Base-by-base conservation (phyloP, 805 yeast genomes). In the Candida insectorum region DNA sequence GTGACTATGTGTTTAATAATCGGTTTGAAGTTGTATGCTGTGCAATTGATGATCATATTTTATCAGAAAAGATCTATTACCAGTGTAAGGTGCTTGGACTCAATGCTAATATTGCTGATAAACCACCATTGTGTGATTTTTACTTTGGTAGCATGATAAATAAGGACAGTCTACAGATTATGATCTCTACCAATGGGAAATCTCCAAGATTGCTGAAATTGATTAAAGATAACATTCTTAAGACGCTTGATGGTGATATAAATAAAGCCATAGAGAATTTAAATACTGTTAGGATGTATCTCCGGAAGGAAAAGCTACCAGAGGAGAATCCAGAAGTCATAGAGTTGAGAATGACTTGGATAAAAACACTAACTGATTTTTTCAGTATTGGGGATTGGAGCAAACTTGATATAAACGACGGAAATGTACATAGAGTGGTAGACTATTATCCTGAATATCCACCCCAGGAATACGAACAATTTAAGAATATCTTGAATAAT, bases 181-280 rank as follows among this genome's bases (percentile, higher is more conserved):
- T 85, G 89, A 81, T 85, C 10, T 77, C 86, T 24, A 84, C 95
- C 9, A 85, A 84, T 54, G 94, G 95, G 4, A 75, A 79, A 47
- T 81, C 89, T 2, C 95, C 95, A 1, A 59, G 93, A 34, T 69
- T 85, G 46, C 81, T 87, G 32, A 69, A 70, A 40, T 43, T 65
- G 33, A 63, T 67, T 37, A 66, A 65, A 42, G 71, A 75, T 37
- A 60, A 75, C 24, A 79, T 85, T 34, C 73, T 81, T 15, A 68
- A 72, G 35, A 65, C 62, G 34, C 62, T 65, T 30, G 54, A 57
- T 18, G 62, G 51, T 12, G 71, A 73, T 43, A 60, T 85, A 24
- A 79, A 73, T 32, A 62, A 56, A 16, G 85, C 86, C 0, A 75
- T 83, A 18, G 73, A 64, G 15, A 80, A 77, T 45, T 68, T 83